phyloP scores from a whole-genome alignment of 2,329 filamentous ascomycete genomes.

The Fusarium odoratissimum region DNA sequence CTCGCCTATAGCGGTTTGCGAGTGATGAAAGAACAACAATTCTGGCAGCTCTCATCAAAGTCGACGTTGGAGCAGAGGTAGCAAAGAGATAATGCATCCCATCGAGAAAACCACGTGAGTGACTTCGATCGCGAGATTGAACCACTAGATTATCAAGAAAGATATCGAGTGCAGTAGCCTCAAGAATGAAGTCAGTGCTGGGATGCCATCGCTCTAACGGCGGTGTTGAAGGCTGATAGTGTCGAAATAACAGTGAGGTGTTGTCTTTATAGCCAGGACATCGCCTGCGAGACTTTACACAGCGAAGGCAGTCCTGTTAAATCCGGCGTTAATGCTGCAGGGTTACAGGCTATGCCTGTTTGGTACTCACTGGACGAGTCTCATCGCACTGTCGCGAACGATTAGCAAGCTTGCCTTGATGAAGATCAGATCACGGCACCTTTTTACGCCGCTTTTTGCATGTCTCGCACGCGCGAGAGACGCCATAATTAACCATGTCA shows the following conservation, averaged over 20 bases:
- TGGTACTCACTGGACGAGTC: conserved; percentile 18
- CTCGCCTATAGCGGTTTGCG: not conserved
- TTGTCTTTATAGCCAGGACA: conserved; percentile 17
- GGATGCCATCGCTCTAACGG: not conserved
- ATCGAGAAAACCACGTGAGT: conserved; percentile 15
- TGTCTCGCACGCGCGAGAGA: conserved; percentile 6
- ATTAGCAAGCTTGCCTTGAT: not conserved
- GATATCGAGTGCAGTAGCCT: not conserved
- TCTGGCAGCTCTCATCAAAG: conserved; percentile 8
- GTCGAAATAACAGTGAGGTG: not conserved
- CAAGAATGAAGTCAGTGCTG: not conserved
- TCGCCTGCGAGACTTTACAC: not conserved
- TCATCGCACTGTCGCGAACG: not conserved
- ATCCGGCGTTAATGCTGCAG: not conserved
- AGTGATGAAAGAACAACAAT: conserved; percentile 8
- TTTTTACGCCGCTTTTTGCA: conserved; percentile 23
- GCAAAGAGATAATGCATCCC: conserved; percentile 10
- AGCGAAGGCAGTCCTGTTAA: conserved; percentile 3
- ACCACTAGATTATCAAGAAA: conserved; percentile 12
- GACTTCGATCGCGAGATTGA: not conserved
- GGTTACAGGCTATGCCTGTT: not conserved
- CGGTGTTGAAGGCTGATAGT: not conserved
- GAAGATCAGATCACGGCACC: not conserved
- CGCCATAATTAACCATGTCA: conserved; percentile 11
- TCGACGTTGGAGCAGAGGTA: not conserved